Evolutionary conservation across 108 stramenopile genomes (phyloP), one percentile per base, ranked within the genome.

Genomic region (Nitzschia palea): DNA sequence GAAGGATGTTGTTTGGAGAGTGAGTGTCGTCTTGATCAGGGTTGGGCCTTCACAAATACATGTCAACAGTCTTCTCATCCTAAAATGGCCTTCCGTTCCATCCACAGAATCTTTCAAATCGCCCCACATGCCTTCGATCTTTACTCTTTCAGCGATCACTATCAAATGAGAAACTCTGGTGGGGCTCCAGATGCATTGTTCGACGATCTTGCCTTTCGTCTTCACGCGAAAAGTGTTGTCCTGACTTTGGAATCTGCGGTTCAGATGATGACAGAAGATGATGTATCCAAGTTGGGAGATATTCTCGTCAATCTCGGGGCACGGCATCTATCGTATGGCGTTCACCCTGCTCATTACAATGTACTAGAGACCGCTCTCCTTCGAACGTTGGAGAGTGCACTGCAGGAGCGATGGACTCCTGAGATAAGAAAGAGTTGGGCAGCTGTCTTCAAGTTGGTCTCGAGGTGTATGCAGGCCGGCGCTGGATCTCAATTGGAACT

Each of bases 311-410:
- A 4, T 28, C 52, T 66, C 5, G 65, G 65, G 6, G 31, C 29
- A 9, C 10, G 44, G 22, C 65, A 66, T 54, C 32, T 66, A 9
- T 18, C 31, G 3, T 66, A 53, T 25, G 65, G 65, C 6, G 52
- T 66, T 5, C 65, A 54, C n/a, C 65, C 65, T 12, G 51, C 65
- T 2, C 65, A 66, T 36, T 66, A 66, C 27, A 22, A 10, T 33
- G 35, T 66, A 22, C 29, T 54, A 17, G 65, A 54, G 30, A 25
- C 65, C 9, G 65, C 65, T 14, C 50, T 66, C 5, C 32, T 66
- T 35, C 50, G 65, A 30, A 66, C 65, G 10, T 33, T 66, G 6
- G 32, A 52, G 65, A 17, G 25, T 9, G 62, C 25, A 5, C 32
- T 66, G 32, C n/a, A 22, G 12, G 65, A 66, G 2, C 6, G 30